Evolutionary conservation across 768 basidiomycete genomes (phyloP), one percentile per base, ranked within the genome.

Genomic region (Mycena venus): DNA sequence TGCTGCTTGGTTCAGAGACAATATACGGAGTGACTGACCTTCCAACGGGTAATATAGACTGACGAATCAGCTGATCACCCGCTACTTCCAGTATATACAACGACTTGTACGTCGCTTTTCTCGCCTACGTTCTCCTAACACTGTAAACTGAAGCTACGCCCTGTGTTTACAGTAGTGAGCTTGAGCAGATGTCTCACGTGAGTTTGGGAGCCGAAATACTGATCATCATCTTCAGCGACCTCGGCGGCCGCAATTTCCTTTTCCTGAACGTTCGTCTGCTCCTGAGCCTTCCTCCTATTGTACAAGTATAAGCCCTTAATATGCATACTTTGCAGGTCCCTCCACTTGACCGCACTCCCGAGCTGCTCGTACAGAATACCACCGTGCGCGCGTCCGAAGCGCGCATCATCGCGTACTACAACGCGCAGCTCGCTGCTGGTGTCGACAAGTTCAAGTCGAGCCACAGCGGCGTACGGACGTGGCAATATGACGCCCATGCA

Each of bases 191-290:
- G 25, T 4, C 23, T 27, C 38, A 29, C 53, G 2, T 23, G 23
- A 25, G 8, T n/a, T n/a, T 31, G 25, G 34, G 8, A 15, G 53
- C 53, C 38, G 21, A 55, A 58, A 1, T 23, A 49, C 23, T 49
- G 47, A 49, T 12, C 23, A 40, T 65, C 66, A 25, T 31, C 32
- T 23, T 58, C 42, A 83, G 84, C 75, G 72, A 78, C 61, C 77
- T 79, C 58, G 88, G 88, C 15, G 87, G 82, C 29, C 81, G 86
- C 38, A 83, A 87, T 77, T 89, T 89, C 79, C 74, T 88, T 14
- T 88, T 88, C 79, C 78, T 88, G 78, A 88, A 83, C 44, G 86
- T 88, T 10, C 88, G 87, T 7, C 85, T 86, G 4, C 75, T 82
- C 34, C 74, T 87, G 55, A 80, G 31, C 84, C 42, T 82, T n/a